Conservation (phyloP, 495 filamentous ascomycete genomes). For the Platismatia glauca region DNA sequence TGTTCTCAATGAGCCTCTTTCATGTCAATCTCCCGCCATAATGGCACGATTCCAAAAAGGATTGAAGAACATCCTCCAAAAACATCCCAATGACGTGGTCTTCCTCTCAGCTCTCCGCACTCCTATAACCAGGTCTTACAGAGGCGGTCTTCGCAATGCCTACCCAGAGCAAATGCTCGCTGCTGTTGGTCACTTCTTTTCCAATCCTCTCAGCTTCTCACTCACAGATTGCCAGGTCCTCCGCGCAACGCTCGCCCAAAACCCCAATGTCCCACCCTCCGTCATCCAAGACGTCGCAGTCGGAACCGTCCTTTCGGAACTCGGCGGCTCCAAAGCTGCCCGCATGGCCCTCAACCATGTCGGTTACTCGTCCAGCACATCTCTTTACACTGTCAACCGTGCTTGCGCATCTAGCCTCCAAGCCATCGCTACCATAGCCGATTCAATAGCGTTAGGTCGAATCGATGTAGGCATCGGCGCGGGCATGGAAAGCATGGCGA, state of each 20-base stretch:
- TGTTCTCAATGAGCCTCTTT: background rate
- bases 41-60: slow-evolving; percentile 43
- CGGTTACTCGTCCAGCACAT: slow-evolving; percentile 63
- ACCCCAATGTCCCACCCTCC: slow-evolving; percentile 64
- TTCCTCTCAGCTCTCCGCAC: slow-evolving; percentile 84
- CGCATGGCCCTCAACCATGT: slow-evolving; percentile 83
- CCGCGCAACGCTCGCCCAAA: slow-evolving; percentile 64
- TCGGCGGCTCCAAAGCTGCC: slow-evolving; percentile 83
- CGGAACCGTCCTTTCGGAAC: slow-evolving; percentile 81
- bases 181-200: slow-evolving; percentile 30
- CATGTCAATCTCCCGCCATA: slow-evolving; percentile 1
- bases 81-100: slow-evolving; percentile 72
- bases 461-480: slow-evolving; percentile 76
- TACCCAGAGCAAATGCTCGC: slow-evolving; percentile 85
- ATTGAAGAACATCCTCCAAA: slow-evolving; percentile 67
- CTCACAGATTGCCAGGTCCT: slow-evolving; percentile 63
- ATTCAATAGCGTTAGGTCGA: slow-evolving; percentile 60
- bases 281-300: slow-evolving; percentile 72
- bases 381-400: slow-evolving; percentile 78
- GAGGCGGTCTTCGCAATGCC: slow-evolving; percentile 76
- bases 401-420: slow-evolving; percentile 74
- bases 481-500: slow-evolving; percentile 90
- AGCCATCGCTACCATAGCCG: slow-evolving; percentile 60
- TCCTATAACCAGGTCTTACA: slow-evolving; percentile 70
- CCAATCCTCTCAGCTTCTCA: slow-evolving; percentile 23